These are phyloP conservation scores for Exophiala viscosa DNA, from an alignment of 2,329 filamentous ascomycete species.

Conservation along the genomic window DNA sequence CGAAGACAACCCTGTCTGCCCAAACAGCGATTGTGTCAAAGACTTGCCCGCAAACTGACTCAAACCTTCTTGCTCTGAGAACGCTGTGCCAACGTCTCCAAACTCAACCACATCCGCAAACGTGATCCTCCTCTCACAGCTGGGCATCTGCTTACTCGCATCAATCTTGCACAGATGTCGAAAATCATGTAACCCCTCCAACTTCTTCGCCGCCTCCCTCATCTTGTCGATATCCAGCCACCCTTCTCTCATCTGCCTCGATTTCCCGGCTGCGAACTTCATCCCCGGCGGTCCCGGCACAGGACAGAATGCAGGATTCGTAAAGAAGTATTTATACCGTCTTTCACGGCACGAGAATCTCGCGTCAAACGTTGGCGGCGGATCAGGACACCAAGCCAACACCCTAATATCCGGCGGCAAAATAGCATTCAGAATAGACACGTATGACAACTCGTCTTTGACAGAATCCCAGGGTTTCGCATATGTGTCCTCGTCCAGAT, in stretches of 20 bases:
- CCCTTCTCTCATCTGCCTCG: conserved; percentile 54
- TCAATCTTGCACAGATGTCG: conserved; percentile 97
- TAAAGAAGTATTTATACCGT: conserved; percentile 96
- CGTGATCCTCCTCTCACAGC: conserved; percentile 75
- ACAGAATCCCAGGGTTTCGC: conserved; percentile 58
- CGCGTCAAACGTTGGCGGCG: conserved; percentile 76
- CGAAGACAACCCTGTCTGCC: neutral
- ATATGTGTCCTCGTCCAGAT: conserved; percentile 36
- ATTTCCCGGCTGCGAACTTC: conserved; percentile 24
- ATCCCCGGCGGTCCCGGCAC: conserved; percentile 55
- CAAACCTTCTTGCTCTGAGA: conserved; percentile 44
- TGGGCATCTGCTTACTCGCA: conserved; percentile 79
- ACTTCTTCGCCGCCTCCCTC: conserved; percentile 73
- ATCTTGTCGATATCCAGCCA: conserved; percentile 87
- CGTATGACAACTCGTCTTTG: conserved; percentile 78
- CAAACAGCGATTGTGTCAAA: conserved; percentile 5
- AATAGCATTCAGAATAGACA: conserved; percentile 76
- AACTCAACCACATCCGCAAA: conserved; percentile 75
- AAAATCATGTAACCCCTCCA: conserved; percentile 86
- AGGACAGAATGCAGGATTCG: conserved; percentile 80
- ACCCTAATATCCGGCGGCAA: conserved; percentile 86
- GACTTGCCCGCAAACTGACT: conserved; percentile 8
- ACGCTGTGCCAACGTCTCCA: conserved; percentile 54
- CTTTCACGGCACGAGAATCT: conserved; percentile 89
- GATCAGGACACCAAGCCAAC: conserved; percentile 86